These are phyloP conservation scores for Fraxinus dipetala DNA, from an alignment of 305 asterid genomes.

Conservation along the genomic window DNA sequence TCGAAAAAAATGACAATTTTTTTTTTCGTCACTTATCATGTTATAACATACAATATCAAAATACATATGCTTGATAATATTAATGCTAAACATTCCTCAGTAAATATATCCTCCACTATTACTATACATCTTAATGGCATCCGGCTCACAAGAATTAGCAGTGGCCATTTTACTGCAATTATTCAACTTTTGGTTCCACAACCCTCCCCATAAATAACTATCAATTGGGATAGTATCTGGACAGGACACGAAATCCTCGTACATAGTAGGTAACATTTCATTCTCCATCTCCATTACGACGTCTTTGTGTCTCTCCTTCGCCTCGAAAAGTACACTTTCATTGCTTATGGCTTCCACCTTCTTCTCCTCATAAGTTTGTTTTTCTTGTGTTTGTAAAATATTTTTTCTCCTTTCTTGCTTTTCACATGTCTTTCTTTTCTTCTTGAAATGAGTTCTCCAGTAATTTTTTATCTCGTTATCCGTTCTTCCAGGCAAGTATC, in stretches of 20 bases:
- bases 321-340: neutral
- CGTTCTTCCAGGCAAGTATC: constrained; percentile 50
- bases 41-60: neutral
- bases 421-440: constrained; percentile 9
- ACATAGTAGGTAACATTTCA: neutral
- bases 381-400: neutral
- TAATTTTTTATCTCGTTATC: constrained; percentile 42
- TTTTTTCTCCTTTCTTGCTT: constrained; percentile 19
- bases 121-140: constrained; percentile 9
- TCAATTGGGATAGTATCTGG: constrained; percentile 31
- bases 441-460: constrained; percentile 43
- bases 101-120: constrained; percentile 33
- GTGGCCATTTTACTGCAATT: constrained; percentile 27
- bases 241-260: constrained; percentile 26
- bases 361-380: neutral
- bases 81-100: neutral
- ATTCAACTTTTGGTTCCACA: constrained; percentile 39
- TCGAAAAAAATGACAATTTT: neutral
- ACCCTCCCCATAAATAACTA: constrained; percentile 47
- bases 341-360: neutral
- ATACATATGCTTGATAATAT: neutral
- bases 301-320: neutral
- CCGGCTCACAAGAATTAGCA: constrained; percentile 11
- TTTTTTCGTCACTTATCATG: neutral
- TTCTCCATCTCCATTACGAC: neutral